Percentiles rank a stretch among this genome's conserved stretches.
phyloP scores from a whole-genome alignment of 306 rosid genomes.

The Gastrolobium bilobum region DNA sequence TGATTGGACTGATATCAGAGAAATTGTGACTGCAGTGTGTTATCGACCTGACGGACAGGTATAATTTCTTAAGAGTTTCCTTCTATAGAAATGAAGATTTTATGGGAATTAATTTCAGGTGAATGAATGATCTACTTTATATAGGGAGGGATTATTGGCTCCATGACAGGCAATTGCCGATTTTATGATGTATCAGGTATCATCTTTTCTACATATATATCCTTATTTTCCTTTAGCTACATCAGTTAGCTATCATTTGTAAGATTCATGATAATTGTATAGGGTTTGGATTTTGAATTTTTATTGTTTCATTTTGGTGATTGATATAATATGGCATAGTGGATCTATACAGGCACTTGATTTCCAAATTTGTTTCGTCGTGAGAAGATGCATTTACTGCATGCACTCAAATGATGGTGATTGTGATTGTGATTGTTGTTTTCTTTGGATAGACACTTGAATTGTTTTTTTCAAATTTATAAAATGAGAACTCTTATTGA shows the following conservation, averaged over 20 bases:
- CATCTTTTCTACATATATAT: slow-evolving; percentile 13
- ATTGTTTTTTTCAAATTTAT: neutral
- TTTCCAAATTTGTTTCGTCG: slow-evolving; percentile 36
- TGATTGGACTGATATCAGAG: slow-evolving; percentile 80
- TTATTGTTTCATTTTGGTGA: slow-evolving; percentile 21
- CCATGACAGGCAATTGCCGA: slow-evolving; percentile 80
- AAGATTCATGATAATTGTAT: slow-evolving; percentile 29
- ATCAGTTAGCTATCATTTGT: slow-evolving; percentile 28
- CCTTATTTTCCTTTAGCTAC: slow-evolving; percentile 36
- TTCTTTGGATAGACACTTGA: slow-evolving; percentile 9
- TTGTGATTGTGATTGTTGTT: slow-evolving; percentile 5
- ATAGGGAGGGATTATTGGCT: slow-evolving; percentile 91
- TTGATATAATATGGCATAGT: slow-evolving; percentile 11
- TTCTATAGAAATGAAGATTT: slow-evolving; percentile 33
- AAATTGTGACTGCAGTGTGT: slow-evolving; percentile 84
- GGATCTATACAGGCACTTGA: slow-evolving; percentile 9
- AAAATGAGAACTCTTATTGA: neutral
- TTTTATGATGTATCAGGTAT: slow-evolving; percentile 84
- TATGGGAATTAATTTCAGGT: slow-evolving; percentile 28
- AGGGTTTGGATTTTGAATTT: slow-evolving; percentile 18
- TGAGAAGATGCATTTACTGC: neutral
- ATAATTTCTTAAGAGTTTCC: slow-evolving; percentile 13
- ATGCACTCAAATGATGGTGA: neutral
- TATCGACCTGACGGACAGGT: slow-evolving; percentile 86
- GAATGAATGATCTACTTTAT: slow-evolving; percentile 45